Percentiles rank a stretch among this genome's conserved stretches.
Conservation (phyloP, 306 rosid species). For the Begonia loranthoides region DNA sequence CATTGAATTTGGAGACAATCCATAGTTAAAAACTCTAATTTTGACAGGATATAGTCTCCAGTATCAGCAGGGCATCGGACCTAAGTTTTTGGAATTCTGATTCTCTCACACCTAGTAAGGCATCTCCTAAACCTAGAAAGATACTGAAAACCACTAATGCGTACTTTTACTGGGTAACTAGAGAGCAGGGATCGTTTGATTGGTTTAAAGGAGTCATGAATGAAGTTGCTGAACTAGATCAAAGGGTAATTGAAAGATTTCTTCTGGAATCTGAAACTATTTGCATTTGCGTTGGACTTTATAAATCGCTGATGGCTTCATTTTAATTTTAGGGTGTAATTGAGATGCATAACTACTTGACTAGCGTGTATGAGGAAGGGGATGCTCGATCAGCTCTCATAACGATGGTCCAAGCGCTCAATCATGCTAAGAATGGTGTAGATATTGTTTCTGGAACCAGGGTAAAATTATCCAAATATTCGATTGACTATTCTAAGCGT, state of each 20-base stretch:
- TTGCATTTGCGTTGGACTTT: neutral
- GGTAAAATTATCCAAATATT: constrained; percentile 23
- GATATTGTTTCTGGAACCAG: constrained; percentile 97
- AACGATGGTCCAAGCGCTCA: constrained; percentile 99
- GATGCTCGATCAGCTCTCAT: constrained; percentile 98
- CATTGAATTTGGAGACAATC: too few relatives aligned
- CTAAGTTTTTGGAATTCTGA: constrained; percentile 41
- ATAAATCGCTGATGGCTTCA: neutral
- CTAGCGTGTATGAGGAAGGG: constrained; percentile 97
- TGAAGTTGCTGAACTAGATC: constrained; percentile 92
- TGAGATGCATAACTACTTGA: constrained; percentile 99
- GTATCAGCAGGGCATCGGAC: constrained; percentile 50
- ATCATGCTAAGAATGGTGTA: constrained; percentile 97
- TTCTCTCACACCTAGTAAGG: constrained; percentile 27
- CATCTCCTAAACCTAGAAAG: constrained; percentile 50
- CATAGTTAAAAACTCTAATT: neutral
- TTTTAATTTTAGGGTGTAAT: constrained; percentile 60
- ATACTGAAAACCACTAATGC: constrained; percentile 84
- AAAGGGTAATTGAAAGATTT: constrained; percentile 41
- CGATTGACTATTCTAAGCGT: neutral
- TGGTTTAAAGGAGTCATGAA: constrained; percentile 99
- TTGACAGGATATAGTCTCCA: constrained; percentile 55
- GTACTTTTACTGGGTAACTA: constrained; percentile 94
- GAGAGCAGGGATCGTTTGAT: constrained; percentile 99
- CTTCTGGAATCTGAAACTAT: too few relatives aligned